Conservation (phyloP, 2,329 filamentous ascomycete species). For the Dothideomycetes sp. region DNA sequence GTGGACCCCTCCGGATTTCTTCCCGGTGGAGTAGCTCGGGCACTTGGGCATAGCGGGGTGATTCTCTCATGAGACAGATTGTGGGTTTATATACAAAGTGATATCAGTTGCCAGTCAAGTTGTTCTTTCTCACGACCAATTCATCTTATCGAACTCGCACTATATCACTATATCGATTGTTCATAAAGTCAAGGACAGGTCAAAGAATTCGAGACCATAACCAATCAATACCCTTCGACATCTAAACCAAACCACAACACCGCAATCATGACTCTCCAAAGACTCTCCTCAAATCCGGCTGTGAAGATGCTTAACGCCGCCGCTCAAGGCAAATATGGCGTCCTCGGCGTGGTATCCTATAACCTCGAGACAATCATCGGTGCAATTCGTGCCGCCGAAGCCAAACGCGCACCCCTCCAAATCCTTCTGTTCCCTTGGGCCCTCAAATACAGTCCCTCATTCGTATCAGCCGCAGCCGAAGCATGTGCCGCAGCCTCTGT, state of each 20-base stretch:
- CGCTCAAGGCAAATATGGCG: constrained; percentile 26
- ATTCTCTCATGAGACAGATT: too few relatives aligned
- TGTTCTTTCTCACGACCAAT: too few relatives aligned
- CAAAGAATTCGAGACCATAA: too few relatives aligned
- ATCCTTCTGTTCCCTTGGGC: constrained; percentile 70
- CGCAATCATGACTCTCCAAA: constrained; percentile 16
- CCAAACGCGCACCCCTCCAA: constrained; percentile 57
- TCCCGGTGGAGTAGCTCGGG: too few relatives aligned
- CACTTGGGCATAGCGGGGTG: too few relatives aligned
- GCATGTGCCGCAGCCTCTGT: constrained; percentile 34
- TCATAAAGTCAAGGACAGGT: too few relatives aligned
- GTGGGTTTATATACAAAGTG: too few relatives aligned
- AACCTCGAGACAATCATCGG: constrained; percentile 62
- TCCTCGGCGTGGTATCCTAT: constrained; percentile 27
- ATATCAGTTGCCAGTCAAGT: too few relatives aligned
- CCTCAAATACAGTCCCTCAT: constrained; percentile 52
- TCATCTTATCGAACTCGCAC: too few relatives aligned
- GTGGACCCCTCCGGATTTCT: too few relatives aligned
- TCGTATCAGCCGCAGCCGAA: constrained; percentile 38
- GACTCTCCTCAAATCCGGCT: constrained; percentile 23
- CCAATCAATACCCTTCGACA: too few relatives aligned
- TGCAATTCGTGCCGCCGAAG: constrained; percentile 59
- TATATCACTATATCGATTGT: too few relatives aligned
- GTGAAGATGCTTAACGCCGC: constrained; percentile 26
- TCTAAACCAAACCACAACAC: neutral